Base-by-base conservation (phyloP, 2,329 filamentous ascomycete genomes). In the Fusarium coffeatum region DNA sequence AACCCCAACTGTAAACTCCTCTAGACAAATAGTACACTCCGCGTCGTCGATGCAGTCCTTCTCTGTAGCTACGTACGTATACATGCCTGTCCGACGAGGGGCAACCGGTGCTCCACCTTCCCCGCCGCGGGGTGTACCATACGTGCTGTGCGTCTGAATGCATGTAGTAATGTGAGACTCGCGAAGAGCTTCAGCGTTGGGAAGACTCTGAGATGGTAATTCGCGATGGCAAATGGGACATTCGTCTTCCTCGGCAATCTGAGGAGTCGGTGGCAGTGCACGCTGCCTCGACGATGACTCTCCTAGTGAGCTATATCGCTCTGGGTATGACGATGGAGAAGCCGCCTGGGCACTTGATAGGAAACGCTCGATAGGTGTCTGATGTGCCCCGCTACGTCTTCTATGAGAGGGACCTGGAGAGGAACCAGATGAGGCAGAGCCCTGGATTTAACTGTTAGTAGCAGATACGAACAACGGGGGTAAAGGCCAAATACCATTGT, bases 151-250 rank as follows among this genome's bases (percentile, higher is more conserved):
- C 11, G 82, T 78, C 34, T 79, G 80, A 64, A 91, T 88, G 74
- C 89, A 91, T 10, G 78, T 76, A 30, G 81, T 83, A 61, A 91
- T 89, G 71, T 91, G 89, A 30, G 82, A 78, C 72, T 89, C 87
- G 32, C 89, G 84, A 15, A 86, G 80, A 5, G 78, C 69, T 72
- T 90, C 87, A 59, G 81, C 87, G 65, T 89, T 84, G 3, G 84
- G 77, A 4, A 90, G 81, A 7, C 77, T 78, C 20, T 83, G 82
- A 3, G 88, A 85, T 1, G 92, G 91, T 6, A 94, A 83, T 78
- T 93, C 91, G 40, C 83, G 80, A 74, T 92, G 91, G 73, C 92
- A 95, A 46, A 94, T 87, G 1, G 92, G 92, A 66, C 92, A 95
- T 73, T 93, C 90, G 76, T 94, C 92, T 75, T 94, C 92, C 76